Evolutionary conservation across 225 moss, liverwort and hornwort species (phyloP).

Genomic region (Lunularia cruciata): DNA sequence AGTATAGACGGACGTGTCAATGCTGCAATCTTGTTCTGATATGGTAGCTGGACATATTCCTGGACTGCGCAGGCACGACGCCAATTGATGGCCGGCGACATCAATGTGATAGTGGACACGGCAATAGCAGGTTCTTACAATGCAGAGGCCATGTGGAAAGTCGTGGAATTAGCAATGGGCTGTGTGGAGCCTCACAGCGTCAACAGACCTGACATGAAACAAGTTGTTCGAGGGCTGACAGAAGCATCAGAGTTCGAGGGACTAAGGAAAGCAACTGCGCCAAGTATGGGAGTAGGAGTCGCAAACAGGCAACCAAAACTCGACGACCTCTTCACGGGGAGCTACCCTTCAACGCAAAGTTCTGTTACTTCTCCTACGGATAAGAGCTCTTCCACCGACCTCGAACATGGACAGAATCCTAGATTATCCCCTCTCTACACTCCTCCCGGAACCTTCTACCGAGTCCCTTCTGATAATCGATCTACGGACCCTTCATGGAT

Average conservation of each 20-base stretch:
- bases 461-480: slow-evolving; percentile 2
- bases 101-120: slow-evolving; percentile 21
- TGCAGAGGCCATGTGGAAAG: slow-evolving; percentile 19
- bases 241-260: slow-evolving; percentile 12
- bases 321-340: not conserved
- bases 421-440: slow-evolving; percentile 9
- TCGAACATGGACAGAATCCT: too few relatives aligned
- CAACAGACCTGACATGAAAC: slow-evolving; percentile 23
- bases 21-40: not conserved
- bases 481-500: not conserved
- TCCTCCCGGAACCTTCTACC: not conserved
- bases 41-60: not conserved
- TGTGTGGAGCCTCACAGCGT: slow-evolving; percentile 12
- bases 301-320: too few relatives aligned
- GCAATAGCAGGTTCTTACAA: slow-evolving; percentile 1
- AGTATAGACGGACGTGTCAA: not conserved
- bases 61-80: not conserved
- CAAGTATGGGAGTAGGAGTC: too few relatives aligned
- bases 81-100: not conserved
- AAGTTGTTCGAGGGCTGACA: slow-evolving; percentile 17
- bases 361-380: not conserved
- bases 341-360: not conserved
- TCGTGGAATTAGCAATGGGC: slow-evolving; percentile 26
- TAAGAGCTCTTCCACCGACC: not conserved
- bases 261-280: not conserved